These are phyloP conservation scores for Chrysoporthe austroafricana DNA, from an alignment of 2,329 filamentous ascomycete genomes.

Conservation along the genomic window DNA sequence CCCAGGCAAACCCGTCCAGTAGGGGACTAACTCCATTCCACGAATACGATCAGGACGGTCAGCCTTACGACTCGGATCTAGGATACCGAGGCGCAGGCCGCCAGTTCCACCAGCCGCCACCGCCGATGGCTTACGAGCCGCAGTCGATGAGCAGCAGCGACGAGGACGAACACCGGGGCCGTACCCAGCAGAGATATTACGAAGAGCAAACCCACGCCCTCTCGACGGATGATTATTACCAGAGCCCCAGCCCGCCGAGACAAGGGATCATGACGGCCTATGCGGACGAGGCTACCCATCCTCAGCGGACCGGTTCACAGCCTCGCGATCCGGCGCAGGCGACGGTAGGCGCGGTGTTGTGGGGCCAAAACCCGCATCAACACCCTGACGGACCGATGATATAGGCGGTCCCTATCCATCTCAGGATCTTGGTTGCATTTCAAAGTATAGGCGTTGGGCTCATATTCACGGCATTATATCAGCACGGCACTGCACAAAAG, in stretches of 20 bases:
- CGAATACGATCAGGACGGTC: slow-evolving; percentile 28
- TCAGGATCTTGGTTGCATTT: not conserved
- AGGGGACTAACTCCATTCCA: slow-evolving; percentile 20
- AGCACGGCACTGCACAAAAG: slow-evolving; percentile 12
- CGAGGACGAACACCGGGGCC: slow-evolving; percentile 19
- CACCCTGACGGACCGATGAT: slow-evolving; percentile 24
- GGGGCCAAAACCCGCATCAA: slow-evolving; percentile 34
- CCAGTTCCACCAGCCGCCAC: slow-evolving; percentile 19
- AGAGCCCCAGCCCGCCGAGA: slow-evolving; percentile 15
- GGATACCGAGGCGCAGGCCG: slow-evolving; percentile 25
- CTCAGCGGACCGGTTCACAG: slow-evolving; percentile 4
- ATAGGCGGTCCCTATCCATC: not conserved
- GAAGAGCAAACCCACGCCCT: slow-evolving; percentile 8
- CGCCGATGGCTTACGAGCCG: slow-evolving; percentile 11
- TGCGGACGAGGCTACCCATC: slow-evolving; percentile 19
- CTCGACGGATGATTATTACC: slow-evolving; percentile 17
- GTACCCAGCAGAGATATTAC: slow-evolving; percentile 3
- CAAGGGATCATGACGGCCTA: slow-evolving; percentile 16
- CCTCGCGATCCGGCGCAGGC: slow-evolving; percentile 38
- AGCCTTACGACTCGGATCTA: slow-evolving; percentile 30
- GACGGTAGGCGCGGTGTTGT: slow-evolving; percentile 39
- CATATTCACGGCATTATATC: slow-evolving; percentile 9
- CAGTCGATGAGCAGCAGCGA: slow-evolving; percentile 14
- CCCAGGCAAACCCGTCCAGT: slow-evolving; percentile 38
- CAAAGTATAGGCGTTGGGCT: not conserved